Conservation (phyloP, 768 basidiomycete species). For the Pleurotus tuber-regium region DNA sequence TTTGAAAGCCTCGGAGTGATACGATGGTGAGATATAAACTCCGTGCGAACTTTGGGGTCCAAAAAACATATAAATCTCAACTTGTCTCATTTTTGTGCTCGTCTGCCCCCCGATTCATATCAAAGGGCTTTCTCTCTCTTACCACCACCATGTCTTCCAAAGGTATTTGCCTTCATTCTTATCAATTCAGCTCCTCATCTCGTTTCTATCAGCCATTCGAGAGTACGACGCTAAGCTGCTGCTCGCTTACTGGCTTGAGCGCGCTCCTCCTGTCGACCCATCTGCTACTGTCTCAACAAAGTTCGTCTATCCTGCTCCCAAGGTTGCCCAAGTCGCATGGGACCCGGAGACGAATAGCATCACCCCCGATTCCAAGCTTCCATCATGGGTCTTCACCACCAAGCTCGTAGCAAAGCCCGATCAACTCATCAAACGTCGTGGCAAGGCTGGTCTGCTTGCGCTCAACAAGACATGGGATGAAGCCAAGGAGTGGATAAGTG, state of each 20-base stretch:
- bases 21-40: background rate
- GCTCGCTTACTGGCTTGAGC: conserved; percentile 94
- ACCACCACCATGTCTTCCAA: conserved; percentile 10
- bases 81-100: background rate
- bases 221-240: conserved; percentile 99
- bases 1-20: no score
- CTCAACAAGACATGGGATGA: conserved; percentile 93
- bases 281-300: conserved; percentile 51
- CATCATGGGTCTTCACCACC: conserved; percentile 77
- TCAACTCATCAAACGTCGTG: conserved; percentile 99
- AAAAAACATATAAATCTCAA: background rate
- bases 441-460: conserved; percentile 93
- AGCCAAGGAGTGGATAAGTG: conserved; percentile 83
- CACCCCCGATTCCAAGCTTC: conserved; percentile 55
- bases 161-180: background rate
- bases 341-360: conserved; percentile 62
- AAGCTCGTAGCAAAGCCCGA: conserved; percentile 97
- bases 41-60: conserved; percentile 6
- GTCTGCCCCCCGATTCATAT: background rate
- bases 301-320: conserved; percentile 63
- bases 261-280: conserved; percentile 77
- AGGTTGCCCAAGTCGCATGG: conserved; percentile 88
- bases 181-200: background rate
- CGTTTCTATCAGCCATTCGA: conserved; percentile 56
- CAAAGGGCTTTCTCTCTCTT: background rate